These are phyloP conservation scores for Monsonia emarginata DNA, from an alignment of 441 rosid species.

Conservation along the genomic window DNA sequence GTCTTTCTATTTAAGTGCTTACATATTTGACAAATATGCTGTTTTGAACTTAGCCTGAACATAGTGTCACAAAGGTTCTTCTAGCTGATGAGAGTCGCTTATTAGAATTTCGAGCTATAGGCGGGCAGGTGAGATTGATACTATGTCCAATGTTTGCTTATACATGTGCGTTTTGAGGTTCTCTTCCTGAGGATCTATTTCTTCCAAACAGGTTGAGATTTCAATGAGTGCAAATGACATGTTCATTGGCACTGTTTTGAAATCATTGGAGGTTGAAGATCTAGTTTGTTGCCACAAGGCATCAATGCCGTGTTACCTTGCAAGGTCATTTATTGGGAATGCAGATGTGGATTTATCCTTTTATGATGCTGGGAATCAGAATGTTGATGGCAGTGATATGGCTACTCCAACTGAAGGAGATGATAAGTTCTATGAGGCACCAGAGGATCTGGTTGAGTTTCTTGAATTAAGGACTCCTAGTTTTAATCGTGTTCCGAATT, in stretches of 20 bases:
- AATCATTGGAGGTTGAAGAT: slow-evolving; percentile 96
- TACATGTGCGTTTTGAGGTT: slow-evolving; percentile 16
- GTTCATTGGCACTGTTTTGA: slow-evolving; percentile 78
- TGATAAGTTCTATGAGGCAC: slow-evolving; percentile 83
- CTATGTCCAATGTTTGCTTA: slow-evolving; percentile 11
- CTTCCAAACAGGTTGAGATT: slow-evolving; percentile 63
- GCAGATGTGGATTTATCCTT: slow-evolving; percentile 36
- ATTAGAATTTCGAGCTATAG: slow-evolving; percentile 83
- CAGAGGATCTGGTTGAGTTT: slow-evolving; percentile 66
- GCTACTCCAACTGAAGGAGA: slow-evolving; percentile 61
- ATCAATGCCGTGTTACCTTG: slow-evolving; percentile 61
- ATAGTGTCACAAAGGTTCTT: slow-evolving; percentile 60
- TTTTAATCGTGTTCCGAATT: slow-evolving; percentile 63
- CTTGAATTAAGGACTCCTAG: slow-evolving; percentile 50
- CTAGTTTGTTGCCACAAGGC: slow-evolving; percentile 44
- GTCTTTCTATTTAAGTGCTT: slow-evolving; percentile 17
- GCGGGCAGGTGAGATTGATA: slow-evolving; percentile 69
- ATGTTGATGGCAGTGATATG: slow-evolving; percentile 25
- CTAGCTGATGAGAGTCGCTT: slow-evolving; percentile 65
- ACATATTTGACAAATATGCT: slow-evolving; percentile 26
- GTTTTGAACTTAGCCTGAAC: slow-evolving; percentile 41
- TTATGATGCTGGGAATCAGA: slow-evolving; percentile 32
- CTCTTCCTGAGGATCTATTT: slow-evolving; percentile 20
- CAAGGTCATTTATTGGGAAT: slow-evolving; percentile 70
- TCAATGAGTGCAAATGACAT: slow-evolving; percentile 68